Percentiles rank a stretch among this genome's conserved stretches.
Evolutionary conservation across 2,329 filamentous ascomycete species (phyloP).

Genomic region (Chaetomium olivaceum): DNA sequence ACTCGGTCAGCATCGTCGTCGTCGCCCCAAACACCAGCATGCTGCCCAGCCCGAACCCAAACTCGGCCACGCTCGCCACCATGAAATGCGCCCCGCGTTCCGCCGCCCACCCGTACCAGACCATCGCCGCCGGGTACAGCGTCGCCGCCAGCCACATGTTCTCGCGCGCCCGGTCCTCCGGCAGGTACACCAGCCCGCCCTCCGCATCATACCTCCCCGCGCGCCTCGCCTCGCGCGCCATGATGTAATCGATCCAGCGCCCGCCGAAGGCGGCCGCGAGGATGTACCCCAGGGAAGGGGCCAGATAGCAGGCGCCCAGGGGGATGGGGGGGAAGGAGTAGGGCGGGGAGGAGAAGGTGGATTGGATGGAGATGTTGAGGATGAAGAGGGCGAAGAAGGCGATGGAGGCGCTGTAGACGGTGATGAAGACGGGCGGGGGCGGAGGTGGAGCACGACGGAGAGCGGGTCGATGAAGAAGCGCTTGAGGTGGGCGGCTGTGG

Average conservation of each 20-base stretch:
- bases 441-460: slow-evolving; percentile 67
- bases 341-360: slow-evolving; percentile 64
- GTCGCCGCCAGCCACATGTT: slow-evolving; percentile 76
- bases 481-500: slow-evolving; percentile 55
- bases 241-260: slow-evolving; percentile 77
- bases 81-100: slow-evolving; percentile 66
- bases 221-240: slow-evolving; percentile 72
- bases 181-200: slow-evolving; percentile 66
- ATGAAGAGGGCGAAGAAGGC: slow-evolving; percentile 76
- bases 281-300: slow-evolving; percentile 72
- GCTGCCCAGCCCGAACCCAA: slow-evolving; percentile 72
- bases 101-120: slow-evolving; percentile 77
- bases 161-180: slow-evolving; percentile 80
- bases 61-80: slow-evolving; percentile 63
- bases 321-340: slow-evolving; percentile 70
- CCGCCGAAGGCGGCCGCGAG: slow-evolving; percentile 68
- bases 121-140: slow-evolving; percentile 67
- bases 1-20: slow-evolving; percentile 84
- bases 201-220: slow-evolving; percentile 67
- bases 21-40: slow-evolving; percentile 77
- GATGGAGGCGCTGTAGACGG: slow-evolving; percentile 72
- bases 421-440: slow-evolving; percentile 73
- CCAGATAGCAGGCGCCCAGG: slow-evolving; percentile 76
- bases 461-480: slow-evolving; percentile 71
- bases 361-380: slow-evolving; percentile 74